Evolutionary conservation across 2,329 filamentous ascomycete species (phyloP).

Genomic region (Ophiocordyceps camponoti-leonardi): DNA sequence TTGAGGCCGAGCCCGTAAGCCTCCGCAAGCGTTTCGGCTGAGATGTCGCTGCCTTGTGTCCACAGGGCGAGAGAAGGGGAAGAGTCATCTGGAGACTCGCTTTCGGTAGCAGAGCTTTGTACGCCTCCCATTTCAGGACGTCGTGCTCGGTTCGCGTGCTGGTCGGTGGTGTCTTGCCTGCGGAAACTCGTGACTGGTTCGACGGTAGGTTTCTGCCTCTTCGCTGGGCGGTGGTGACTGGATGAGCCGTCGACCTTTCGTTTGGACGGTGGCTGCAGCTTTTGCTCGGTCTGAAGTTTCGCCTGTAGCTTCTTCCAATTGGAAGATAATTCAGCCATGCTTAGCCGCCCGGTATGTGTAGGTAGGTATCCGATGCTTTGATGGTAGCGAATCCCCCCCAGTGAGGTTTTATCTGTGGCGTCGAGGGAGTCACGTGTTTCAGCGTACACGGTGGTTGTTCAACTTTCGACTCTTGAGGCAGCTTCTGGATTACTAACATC

Average conservation of each 20-base stretch:
- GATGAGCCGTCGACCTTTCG: constrained; percentile 20
- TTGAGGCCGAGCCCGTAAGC: constrained; percentile 40
- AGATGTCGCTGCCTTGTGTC: constrained; percentile 43
- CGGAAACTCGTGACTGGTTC: constrained; percentile 1
- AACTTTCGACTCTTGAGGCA: too few species aligned
- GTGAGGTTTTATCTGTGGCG: too few species aligned
- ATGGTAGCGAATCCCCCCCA: too few species aligned
- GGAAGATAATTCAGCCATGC: constrained; percentile 34
- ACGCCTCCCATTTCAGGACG: constrained; percentile 34
- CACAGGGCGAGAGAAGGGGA: constrained; percentile 41
- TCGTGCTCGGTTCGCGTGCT: background rate
- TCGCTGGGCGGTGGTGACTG: constrained; percentile 8
- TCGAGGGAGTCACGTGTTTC: too few species aligned
- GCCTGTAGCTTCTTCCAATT: constrained; percentile 71
- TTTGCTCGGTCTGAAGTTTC: constrained; percentile 31
- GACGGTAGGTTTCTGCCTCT: constrained; percentile 11
- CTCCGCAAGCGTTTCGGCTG: constrained; percentile 40
- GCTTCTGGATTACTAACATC: too few species aligned
- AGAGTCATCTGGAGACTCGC: constrained; percentile 19
- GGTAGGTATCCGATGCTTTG: too few species aligned
- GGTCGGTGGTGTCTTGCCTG: background rate
- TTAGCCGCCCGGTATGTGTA: too few species aligned
- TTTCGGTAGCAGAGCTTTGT: constrained; percentile 28
- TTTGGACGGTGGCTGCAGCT: constrained; percentile 20
- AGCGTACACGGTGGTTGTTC: too few species aligned